Percentiles rank a stretch among this genome's conserved stretches.
Conservation (phyloP, 1,284 basidiomycete species). For the Austropuccinia psidii region DNA sequence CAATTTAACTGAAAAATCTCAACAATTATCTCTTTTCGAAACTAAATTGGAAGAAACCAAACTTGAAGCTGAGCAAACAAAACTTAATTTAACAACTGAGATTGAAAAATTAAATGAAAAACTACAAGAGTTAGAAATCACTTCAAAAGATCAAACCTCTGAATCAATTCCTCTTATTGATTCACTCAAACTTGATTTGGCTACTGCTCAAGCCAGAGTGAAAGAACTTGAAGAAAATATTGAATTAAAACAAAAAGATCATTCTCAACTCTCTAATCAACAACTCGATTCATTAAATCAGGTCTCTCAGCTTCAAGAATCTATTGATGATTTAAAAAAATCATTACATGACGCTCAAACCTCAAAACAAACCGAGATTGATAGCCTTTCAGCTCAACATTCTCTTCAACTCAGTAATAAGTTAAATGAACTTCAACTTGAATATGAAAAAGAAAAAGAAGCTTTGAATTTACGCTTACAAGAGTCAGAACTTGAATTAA, state of each 20-base stretch:
- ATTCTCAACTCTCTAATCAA: background rate
- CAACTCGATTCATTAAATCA: background rate
- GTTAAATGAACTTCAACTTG: background rate
- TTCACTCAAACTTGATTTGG: slow-evolving; percentile 6
- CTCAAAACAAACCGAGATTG: slow-evolving; percentile 1
- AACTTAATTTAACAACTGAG: slow-evolving; percentile 9
- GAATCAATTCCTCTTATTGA: background rate
- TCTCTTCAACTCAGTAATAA: background rate
- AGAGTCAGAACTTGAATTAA: background rate
- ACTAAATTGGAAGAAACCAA: slow-evolving; percentile 4
- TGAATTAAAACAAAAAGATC: slow-evolving; percentile 7
- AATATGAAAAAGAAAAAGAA: background rate
- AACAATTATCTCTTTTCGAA: slow-evolving; percentile 12
- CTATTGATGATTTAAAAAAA: background rate
- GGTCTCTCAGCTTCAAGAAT: slow-evolving; percentile 9
- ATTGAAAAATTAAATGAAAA: slow-evolving; percentile 7
- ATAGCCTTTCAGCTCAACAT: slow-evolving; percentile 13
- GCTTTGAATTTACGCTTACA: slow-evolving; percentile 2
- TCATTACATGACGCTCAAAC: background rate
- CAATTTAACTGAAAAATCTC: background rate
- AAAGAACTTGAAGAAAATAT: slow-evolving; percentile 1
- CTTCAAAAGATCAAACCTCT: background rate
- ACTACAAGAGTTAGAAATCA: background rate
- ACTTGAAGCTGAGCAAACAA: background rate
- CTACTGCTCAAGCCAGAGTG: background rate